Percentiles rank a stretch among this genome's conserved stretches.
Evolutionary conservation across 305 asterid species (phyloP).

Genomic region (Fraxinus albicans): DNA sequence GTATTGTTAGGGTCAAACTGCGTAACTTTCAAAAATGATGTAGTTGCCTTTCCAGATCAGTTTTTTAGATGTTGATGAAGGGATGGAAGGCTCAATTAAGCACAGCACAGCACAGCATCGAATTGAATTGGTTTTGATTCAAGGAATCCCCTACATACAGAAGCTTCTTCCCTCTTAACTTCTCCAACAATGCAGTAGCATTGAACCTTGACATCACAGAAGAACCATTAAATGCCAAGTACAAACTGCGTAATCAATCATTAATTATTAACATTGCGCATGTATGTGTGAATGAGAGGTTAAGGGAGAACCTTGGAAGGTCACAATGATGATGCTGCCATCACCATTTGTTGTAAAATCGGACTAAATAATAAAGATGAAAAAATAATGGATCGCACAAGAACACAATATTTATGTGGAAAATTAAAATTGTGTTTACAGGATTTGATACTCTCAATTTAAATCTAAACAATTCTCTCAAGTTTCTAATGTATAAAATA

Average conservation of each 20-base stretch:
- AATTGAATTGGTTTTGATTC: conserved; percentile 50
- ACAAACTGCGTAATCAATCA: neutral
- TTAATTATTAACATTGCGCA: neutral
- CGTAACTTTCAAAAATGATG: neutral
- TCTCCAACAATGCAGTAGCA: conserved; percentile 42
- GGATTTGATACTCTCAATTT: no score
- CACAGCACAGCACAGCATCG: conserved; percentile 50
- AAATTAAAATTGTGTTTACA: no score
- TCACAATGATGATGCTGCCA: conserved; percentile 66
- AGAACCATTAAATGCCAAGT: neutral
- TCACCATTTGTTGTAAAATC: conserved; percentile 39
- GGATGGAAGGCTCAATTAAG: conserved; percentile 36
- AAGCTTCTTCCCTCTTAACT: conserved; percentile 51
- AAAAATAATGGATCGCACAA: no score
- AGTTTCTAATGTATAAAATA: no score
- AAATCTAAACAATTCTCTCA: no score
- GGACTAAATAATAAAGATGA: no score
- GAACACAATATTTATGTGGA: no score
- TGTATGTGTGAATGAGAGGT: neutral
- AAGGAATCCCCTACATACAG: conserved; percentile 66
- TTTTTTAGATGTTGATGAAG: conserved; percentile 16
- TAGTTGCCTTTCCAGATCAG: conserved; percentile 30
- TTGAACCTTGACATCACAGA: conserved; percentile 35
- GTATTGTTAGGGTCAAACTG: no score
- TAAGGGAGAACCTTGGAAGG: conserved; percentile 52